A percentile compares a stretch with the other conserved stretches of the same genome.
Evolutionary conservation across 305 asterid species (phyloP).

Genomic region (Rubia peregrina): DNA sequence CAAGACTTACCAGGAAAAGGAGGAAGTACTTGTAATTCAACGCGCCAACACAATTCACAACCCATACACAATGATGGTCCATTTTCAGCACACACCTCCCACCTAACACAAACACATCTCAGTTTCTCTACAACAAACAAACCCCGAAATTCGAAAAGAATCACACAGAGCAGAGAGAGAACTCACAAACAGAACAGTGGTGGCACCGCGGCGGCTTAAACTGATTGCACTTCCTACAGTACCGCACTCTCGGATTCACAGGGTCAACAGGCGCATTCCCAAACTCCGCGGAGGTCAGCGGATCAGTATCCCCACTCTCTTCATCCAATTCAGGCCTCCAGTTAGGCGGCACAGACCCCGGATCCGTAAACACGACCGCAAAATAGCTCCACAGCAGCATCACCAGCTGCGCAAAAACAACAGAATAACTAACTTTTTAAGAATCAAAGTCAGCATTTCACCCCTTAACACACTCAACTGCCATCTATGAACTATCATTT

Average conservation of each 20-base stretch:
- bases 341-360: slow-evolving; percentile 82
- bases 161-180: slow-evolving; percentile 18
- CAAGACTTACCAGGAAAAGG: slow-evolving; percentile 77
- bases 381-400: slow-evolving; percentile 97
- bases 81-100: slow-evolving; percentile 94
- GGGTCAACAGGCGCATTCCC: slow-evolving; percentile 33
- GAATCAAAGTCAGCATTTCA: neutral
- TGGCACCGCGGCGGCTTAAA: slow-evolving; percentile 98
- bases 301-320: slow-evolving; percentile 80
- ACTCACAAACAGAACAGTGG: slow-evolving; percentile 99
- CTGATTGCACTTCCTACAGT: slow-evolving; percentile 93
- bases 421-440: neutral
- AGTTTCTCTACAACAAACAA: slow-evolving; percentile 10
- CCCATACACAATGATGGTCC: slow-evolving; percentile 99
- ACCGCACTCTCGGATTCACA: slow-evolving; percentile 51
- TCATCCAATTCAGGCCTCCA: slow-evolving; percentile 83
- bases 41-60: slow-evolving; percentile 97
- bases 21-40: slow-evolving; percentile 94
- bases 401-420: slow-evolving; percentile 51
- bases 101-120: slow-evolving; percentile 43
- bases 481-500: neutral
- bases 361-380: slow-evolving; percentile 93
- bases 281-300: slow-evolving; percentile 57
- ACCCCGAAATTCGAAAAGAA: slow-evolving; percentile 10
- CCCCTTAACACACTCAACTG: neutral